Evolutionary conservation across 2,329 filamentous ascomycete genomes (phyloP), one percentile per base, ranked within the genome.

Genomic region (Trichophyton simii): DNA sequence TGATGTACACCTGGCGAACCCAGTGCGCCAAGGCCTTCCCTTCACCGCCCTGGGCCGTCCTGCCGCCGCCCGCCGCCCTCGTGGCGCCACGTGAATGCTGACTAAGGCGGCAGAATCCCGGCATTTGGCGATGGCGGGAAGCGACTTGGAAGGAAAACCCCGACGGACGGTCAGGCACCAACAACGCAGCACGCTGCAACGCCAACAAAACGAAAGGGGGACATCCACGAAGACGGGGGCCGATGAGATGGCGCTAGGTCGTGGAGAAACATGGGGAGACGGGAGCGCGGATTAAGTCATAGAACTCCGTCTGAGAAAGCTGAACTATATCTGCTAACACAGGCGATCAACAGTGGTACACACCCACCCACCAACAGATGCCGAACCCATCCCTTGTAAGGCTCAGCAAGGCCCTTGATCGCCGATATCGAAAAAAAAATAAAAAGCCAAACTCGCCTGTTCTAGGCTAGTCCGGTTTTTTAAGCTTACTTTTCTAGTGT

Each of bases 11-110:
- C 28, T 7, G 28, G 28, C 28, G 28, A 31, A 7, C 28, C 22
- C 48, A 52, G 20, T 25, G 3, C 22, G 22, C 50, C 50, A 54
- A 54, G 50, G 1, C 50, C 2, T 54, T 3, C 3, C 22, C 18
- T 8, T 54, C 50, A 54, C 50, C 50, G 50, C 50, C 50, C 50
- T 54, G 50, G 50, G 20, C 48, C 48, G 48, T 15, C 20, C 48
- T 31, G 48, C 48, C 48, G 48, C 48, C 20, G 20, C 20, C 48
- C 20, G 48, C 28, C 28, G 22, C 50, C 50, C 50, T 54, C 50
- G 50, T 54, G 50, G 50, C 50, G 50, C 50, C 50, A 54, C 50
- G 50, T 54, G 50, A 54, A 25, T 20, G 44, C 44, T 48, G 44
- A 48, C 44, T 48, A 48, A 48, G 18, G n/a, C 6, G 18, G 6